These are phyloP conservation scores for Globisporangium carolinianum DNA, from an alignment of 352 stramenopile genomes.

Conservation along the genomic window DNA sequence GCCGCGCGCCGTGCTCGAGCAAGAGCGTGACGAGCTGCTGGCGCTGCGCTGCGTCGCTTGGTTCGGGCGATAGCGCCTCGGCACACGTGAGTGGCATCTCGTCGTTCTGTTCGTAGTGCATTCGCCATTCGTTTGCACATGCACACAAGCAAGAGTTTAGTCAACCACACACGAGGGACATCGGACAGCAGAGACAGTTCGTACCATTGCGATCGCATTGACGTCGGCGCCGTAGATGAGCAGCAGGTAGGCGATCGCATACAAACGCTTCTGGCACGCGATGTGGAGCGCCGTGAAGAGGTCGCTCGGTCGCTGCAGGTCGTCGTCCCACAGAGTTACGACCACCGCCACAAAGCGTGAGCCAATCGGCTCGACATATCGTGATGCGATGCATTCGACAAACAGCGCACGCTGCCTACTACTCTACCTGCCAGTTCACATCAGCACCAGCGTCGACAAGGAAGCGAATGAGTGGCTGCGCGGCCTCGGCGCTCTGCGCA, in stretches of 20 bases:
- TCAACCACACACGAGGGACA: too few relatives aligned
- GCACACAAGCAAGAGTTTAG: too few relatives aligned
- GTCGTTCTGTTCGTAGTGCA: constrained; percentile 32
- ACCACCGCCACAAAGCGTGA: not conserved
- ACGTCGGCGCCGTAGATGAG: constrained; percentile 66
- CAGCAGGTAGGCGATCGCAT: constrained; percentile 49
- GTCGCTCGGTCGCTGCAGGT: constrained; percentile 35
- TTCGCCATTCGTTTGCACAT: not conserved
- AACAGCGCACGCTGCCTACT: not conserved
- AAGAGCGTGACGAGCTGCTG: constrained; percentile 32
- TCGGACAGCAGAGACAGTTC: too few relatives aligned
- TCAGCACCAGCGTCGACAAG: constrained; percentile 54
- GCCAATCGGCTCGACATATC: not conserved
- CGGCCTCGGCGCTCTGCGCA: constrained; percentile 22
- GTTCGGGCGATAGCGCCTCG: constrained; percentile 7
- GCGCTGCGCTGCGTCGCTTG: constrained; percentile 24
- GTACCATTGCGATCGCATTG: constrained; percentile 57
- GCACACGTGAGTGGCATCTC: constrained; percentile 57
- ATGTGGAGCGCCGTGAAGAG: constrained; percentile 59
- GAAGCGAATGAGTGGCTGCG: constrained; percentile 51
- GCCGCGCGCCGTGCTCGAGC: constrained; percentile 30
- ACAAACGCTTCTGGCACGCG: constrained; percentile 56
- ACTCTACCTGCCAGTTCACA: constrained; percentile 62
- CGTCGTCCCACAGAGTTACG: not conserved
- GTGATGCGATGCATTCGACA: not conserved